A percentile compares a stretch with the other conserved stretches of the same genome.
Conservation (phyloP, 2,329 filamentous ascomycete species). For the Chrysoporthe cubensis region DNA sequence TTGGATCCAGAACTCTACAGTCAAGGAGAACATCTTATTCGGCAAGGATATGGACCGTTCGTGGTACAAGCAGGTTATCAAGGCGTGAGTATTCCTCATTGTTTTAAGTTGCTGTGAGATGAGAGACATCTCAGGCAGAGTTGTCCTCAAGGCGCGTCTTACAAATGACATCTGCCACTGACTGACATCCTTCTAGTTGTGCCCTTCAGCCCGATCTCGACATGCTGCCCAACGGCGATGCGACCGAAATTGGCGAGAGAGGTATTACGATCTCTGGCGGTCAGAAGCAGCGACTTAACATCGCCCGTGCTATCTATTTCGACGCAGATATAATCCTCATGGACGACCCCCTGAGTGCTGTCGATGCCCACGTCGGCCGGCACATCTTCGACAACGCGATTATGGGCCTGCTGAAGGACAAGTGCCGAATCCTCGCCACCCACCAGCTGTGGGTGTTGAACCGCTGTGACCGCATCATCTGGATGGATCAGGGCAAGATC, state of each 20-base stretch:
- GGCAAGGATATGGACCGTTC: slow-evolving; percentile 74
- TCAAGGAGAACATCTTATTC: slow-evolving; percentile 89
- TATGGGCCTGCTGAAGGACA: slow-evolving; percentile 82
- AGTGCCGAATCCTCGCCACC: slow-evolving; percentile 88
- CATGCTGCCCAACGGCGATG: slow-evolving; percentile 87
- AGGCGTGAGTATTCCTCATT: slow-evolving; percentile 58
- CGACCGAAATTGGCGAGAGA: slow-evolving; percentile 91
- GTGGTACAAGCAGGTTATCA: slow-evolving; percentile 86
- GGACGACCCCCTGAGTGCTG: slow-evolving; percentile 71
- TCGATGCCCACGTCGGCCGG: slow-evolving; percentile 71
- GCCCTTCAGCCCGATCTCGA: slow-evolving; percentile 68
- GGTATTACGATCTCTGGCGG: slow-evolving; percentile 95
- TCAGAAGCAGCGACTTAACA: slow-evolving; percentile 94
- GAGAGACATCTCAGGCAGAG: no score
- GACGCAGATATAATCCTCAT: slow-evolving; percentile 69
- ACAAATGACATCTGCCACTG: not conserved
- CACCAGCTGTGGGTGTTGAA: slow-evolving; percentile 93
- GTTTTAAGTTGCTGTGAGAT: no score
- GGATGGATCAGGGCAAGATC: slow-evolving; percentile 87
- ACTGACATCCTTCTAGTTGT: not conserved
- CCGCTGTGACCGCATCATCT: slow-evolving; percentile 88
- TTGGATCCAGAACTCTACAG: slow-evolving; percentile 93
- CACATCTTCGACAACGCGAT: slow-evolving; percentile 95
- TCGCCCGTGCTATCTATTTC: slow-evolving; percentile 79
- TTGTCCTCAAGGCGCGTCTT: no score